Base-by-base conservation (phyloP, 1,284 basidiomycete genomes). In the Ustilago tritici region DNA sequence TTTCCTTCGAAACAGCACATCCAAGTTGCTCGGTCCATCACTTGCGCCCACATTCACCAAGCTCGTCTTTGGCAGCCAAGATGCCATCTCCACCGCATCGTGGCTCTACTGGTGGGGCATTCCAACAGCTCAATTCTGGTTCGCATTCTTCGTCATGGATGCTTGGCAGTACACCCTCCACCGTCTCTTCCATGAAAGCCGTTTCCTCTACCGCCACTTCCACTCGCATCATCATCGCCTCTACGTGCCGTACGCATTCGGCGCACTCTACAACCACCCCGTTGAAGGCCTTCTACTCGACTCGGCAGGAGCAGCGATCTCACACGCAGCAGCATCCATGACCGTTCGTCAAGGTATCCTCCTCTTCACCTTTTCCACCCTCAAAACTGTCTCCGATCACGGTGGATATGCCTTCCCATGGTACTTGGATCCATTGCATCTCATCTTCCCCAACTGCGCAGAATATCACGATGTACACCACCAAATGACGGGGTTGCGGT, bases 381-480 rank as follows among this genome's bases (percentile, higher is more conserved):
- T 93, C 82, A 99, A 99, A 89, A 98, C 96, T 1, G 95, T 99
- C 52, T 95, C 98, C 80, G 97, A 99, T 86, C 96, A 99, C 87
- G 98, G 95, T 76, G 96, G 96, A 0, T 98, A 97, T 86, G 89
- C 87, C 32, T 88, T 98, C 28, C 94, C 94, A 60, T 95, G 92
- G 87, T 95, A 97, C 84, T 93, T 82, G 53, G 86, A 87, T 56
- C 87, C 87, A 8, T 88, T 95, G 54, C 95, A 98, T 86, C 84
- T 94, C 79, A 82, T 98, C 64, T 94, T 92, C 70, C 89, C 90
- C n/a, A 99, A 99, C 87, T 97, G 94, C 84, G 93, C 95, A 2
- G 94, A 97, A 86, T 99, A 98, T 87, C 96, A 98, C 87, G 96
- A 98, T 87, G 97, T 99, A 71, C 96, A 99, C 86, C 96, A 98